These are phyloP conservation scores for Lolium perenne DNA, from an alignment of 176 grass and related monocot genomes.

Conservation along the genomic window DNA sequence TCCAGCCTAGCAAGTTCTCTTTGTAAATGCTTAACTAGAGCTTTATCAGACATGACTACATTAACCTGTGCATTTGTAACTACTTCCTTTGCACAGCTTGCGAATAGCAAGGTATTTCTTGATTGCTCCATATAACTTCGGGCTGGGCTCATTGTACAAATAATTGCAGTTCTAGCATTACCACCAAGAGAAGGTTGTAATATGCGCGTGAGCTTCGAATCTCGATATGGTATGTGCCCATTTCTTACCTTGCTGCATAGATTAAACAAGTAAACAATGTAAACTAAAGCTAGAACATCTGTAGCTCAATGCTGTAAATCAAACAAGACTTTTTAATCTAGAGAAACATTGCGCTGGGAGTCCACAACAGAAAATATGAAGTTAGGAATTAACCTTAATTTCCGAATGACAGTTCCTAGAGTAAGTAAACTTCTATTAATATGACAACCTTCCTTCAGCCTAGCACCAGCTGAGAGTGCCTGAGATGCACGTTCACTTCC, in stretches of 20 bases:
- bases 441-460: constrained; percentile 95
- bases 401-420: constrained; percentile 84
- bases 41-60: constrained; percentile 89
- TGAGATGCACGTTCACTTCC: constrained; percentile 91
- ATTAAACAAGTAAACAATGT: constrained; percentile 36
- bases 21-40: constrained; percentile 83
- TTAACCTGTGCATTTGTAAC: constrained; percentile 89
- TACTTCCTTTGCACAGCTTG: constrained; percentile 93
- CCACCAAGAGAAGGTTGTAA: constrained; percentile 83
- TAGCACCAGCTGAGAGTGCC: constrained; percentile 76
- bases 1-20: constrained; percentile 57
- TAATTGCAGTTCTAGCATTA: constrained; percentile 89
- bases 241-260: constrained; percentile 85
- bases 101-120: constrained; percentile 79
- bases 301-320: not conserved
- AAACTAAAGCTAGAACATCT: constrained; percentile 13
- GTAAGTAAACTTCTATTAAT: constrained; percentile 95
- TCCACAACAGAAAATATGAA: constrained; percentile 14
- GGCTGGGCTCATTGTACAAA: constrained; percentile 88
- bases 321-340: constrained; percentile 7
- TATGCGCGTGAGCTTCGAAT: constrained; percentile 95
- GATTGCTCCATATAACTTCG: constrained; percentile 82
- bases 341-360: constrained; percentile 12
- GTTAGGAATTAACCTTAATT: constrained; percentile 69
- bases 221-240: constrained; percentile 84